Conservation (phyloP, 257 asterid species). For the Solanum tarijense region DNA sequence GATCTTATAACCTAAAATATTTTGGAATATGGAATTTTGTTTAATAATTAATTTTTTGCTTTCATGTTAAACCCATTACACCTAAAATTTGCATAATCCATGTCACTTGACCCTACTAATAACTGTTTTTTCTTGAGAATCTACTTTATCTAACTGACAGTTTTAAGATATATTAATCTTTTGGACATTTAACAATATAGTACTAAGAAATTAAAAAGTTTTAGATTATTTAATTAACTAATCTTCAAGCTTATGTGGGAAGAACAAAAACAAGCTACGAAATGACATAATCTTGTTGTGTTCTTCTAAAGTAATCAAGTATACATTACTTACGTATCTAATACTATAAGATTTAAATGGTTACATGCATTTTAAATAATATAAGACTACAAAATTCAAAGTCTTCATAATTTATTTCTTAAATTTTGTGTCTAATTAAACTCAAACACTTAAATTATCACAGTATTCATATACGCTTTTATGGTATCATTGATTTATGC, state of each 20-base stretch:
- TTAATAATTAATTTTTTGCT: background rate
- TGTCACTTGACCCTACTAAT: background rate
- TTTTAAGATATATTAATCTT: background rate
- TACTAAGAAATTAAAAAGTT: background rate
- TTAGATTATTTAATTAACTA: background rate
- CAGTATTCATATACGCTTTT: too few species aligned
- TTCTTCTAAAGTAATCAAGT: background rate
- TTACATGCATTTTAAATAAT: background rate
- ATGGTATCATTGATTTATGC: too few species aligned
- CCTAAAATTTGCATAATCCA: background rate
- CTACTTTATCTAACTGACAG: background rate
- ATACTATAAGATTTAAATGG: too few species aligned
- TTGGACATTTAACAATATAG: background rate
- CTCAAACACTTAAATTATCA: background rate
- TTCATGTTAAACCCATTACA: background rate
- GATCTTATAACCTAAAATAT: background rate
- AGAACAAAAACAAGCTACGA: background rate
- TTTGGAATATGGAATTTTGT: background rate
- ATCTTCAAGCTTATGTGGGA: background rate
- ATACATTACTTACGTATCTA: too few species aligned
- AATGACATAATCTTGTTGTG: background rate
- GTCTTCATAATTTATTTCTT: too few species aligned
- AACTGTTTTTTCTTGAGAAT: background rate
- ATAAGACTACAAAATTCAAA: too few species aligned
- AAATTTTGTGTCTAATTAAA: too few species aligned